Percentiles rank a stretch among this genome's conserved stretches.
These are phyloP conservation scores for Wickerhamiella nectarea DNA, from an alignment of 805 yeast species.

Conservation along the genomic window DNA sequence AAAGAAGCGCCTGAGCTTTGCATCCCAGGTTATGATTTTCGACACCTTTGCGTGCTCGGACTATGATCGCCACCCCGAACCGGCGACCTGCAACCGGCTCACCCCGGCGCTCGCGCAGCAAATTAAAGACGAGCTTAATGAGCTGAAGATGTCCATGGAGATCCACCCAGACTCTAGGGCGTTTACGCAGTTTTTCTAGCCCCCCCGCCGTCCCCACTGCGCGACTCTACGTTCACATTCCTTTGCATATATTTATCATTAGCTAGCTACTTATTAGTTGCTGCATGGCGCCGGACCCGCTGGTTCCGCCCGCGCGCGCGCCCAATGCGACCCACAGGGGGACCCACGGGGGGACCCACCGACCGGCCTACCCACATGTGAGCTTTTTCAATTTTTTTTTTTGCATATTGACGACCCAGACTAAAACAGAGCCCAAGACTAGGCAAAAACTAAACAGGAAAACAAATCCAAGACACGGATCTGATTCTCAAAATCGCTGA, in stretches of 20 bases:
- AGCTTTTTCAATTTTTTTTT: too few relatives aligned
- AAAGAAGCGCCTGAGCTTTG: conserved; percentile 31
- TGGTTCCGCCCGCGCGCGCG: too few relatives aligned
- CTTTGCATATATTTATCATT: neutral
- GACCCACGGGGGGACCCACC: too few relatives aligned
- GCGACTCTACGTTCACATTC: neutral
- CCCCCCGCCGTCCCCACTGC: too few relatives aligned
- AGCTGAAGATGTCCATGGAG: conserved; percentile 64
- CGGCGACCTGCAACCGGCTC: conserved; percentile 81
- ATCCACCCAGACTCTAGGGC: conserved; percentile 67
- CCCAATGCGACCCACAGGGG: too few relatives aligned
- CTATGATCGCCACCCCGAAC: conserved; percentile 86
- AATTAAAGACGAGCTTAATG: conserved; percentile 75
- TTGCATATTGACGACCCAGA: too few relatives aligned
- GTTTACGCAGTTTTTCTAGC: conserved; percentile 72
- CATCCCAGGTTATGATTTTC: conserved; percentile 68
- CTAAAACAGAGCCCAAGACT: too few relatives aligned
- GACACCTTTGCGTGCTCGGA: conserved; percentile 74
- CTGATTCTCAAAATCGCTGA: too few relatives aligned
- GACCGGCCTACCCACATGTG: too few relatives aligned
- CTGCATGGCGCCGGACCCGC: too few relatives aligned
- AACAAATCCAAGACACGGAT: too few relatives aligned
- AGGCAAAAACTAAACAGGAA: too few relatives aligned
- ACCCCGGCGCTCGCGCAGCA: conserved; percentile 78
- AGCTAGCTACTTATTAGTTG: neutral